A percentile compares a stretch with the other conserved stretches of the same genome.
These are phyloP conservation scores for Aureobasidium zeae DNA, from an alignment of 2,329 filamentous ascomycete species.

Conservation along the genomic window DNA sequence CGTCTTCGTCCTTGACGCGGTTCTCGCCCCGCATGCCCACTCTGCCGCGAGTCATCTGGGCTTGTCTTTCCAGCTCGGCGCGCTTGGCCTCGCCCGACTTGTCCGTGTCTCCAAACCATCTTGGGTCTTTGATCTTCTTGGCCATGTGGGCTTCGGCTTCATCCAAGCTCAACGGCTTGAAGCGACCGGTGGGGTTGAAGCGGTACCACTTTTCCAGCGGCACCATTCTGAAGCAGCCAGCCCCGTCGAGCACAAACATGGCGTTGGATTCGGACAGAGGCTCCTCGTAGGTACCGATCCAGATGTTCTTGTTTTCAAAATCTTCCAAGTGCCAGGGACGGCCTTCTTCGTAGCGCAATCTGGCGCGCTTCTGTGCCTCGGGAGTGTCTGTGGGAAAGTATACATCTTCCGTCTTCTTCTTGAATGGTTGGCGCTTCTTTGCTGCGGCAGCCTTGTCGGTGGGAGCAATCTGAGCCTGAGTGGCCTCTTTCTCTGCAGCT, in stretches of 20 bases:
- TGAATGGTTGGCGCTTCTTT: constrained; percentile 53
- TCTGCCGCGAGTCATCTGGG: constrained; percentile 52
- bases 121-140: constrained; percentile 64
- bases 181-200: constrained; percentile 57
- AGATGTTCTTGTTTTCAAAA: constrained; percentile 88
- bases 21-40: constrained; percentile 21
- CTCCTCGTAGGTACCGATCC: constrained; percentile 84
- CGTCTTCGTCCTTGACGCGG: constrained; percentile 32
- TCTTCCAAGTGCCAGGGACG: constrained; percentile 96
- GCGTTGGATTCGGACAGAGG: constrained; percentile 74
- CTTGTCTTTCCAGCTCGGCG: constrained; percentile 18
- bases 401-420: constrained; percentile 79
- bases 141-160: constrained; percentile 78
- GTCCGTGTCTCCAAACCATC: constrained; percentile 66
- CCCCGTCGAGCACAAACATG: constrained; percentile 65
- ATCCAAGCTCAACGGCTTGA: constrained; percentile 66
- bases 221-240: constrained; percentile 66
- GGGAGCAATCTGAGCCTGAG: constrained; percentile 87
- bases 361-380: constrained; percentile 58
- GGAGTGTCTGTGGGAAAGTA: constrained; percentile 68
- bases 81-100: constrained; percentile 21
- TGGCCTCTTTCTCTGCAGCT: constrained; percentile 75
- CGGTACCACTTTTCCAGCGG: constrained; percentile 95
- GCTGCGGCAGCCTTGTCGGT: constrained; percentile 48
- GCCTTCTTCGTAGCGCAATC: constrained; percentile 80